Evolutionary conservation across 2,329 filamentous ascomycete genomes (phyloP), one percentile per base, ranked within the genome.

Genomic region (Achaetomium macrosporum): DNA sequence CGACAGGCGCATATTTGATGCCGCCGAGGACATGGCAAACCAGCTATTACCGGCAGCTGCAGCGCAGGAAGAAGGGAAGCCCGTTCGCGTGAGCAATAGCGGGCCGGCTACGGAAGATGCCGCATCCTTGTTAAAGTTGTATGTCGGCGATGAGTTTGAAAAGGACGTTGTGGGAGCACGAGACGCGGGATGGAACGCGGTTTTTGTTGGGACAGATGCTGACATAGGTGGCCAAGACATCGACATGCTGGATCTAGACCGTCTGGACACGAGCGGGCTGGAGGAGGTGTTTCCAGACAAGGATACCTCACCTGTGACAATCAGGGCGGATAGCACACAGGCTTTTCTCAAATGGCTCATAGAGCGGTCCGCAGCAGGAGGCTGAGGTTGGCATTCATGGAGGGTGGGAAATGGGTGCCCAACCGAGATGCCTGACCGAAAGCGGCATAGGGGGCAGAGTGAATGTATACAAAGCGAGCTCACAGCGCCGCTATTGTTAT

Each of bases 1-100:
- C 0, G 71, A 81, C 48, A 57, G 53, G 9, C 58, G 63, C 2
- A 83, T 86, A 2, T 87, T 85, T 56, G 64, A 70, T 1, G 75
- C 79, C 0, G 82, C 81, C 0, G 71, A 74, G 42, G 57, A 64
- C 1, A 68, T 81, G 69, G 57, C 59, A 15, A 16, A 30, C 2
- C 33, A 47, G n/a, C 12, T 57, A 36, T 15, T 44, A 25, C 7
- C 25, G 1, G 20, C 25, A 35, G 8, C 15, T 5, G 13, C 6
- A n/a, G 12, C 15, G 10, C 33, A 35, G 33, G 5, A 15, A 12
- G 33, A 9, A 40, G 37, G 3, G 16, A 33, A 13, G 19, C n/a
- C 30, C 2, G 41, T 4, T 25, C 4, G 25, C 4, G 25, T 4
- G 25, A 25, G 25, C 19, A n/a, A 9, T 13, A 43, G 20, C 37